These are phyloP conservation scores for Nakazawaea ishiwadae DNA, from an alignment of 805 yeast genomes.

Conservation along the genomic window DNA sequence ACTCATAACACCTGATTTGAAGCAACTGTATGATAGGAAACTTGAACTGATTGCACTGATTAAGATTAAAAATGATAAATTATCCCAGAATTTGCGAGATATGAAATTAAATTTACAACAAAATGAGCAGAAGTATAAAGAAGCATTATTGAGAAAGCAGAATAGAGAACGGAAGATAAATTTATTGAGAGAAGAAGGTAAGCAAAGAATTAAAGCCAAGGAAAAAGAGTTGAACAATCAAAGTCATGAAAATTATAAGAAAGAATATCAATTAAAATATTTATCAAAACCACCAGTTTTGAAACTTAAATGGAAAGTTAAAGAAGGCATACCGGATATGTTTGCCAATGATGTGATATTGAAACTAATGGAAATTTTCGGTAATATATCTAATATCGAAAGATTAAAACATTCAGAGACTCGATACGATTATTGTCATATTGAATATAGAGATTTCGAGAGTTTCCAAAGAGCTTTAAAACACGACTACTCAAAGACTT, in stretches of 20 bases:
- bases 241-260: no score
- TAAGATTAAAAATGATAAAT: constrained; percentile 6
- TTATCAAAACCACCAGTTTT: constrained; percentile 2
- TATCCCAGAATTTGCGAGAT: constrained; percentile 14
- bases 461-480: constrained; percentile 30
- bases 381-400: constrained; percentile 24
- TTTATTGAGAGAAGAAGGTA: constrained; percentile 16
- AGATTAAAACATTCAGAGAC: constrained; percentile 14
- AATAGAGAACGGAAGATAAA: constrained; percentile 16
- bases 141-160: constrained; percentile 1
- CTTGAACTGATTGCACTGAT: constrained; percentile 8
- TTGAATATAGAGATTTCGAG: constrained; percentile 25
- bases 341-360: constrained; percentile 29
- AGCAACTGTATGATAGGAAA: constrained; percentile 19
- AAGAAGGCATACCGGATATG: constrained; percentile 28
- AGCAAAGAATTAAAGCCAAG: constrained; percentile 13
- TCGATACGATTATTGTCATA: constrained; percentile 33
- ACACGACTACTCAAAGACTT: constrained; percentile 38
- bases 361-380: constrained; percentile 43
- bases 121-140: constrained; percentile 25
- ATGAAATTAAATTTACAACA: constrained; percentile 24
- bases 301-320: constrained; percentile 41
- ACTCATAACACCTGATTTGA: constrained; percentile 16
- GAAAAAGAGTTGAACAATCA: constrained; percentile 1
- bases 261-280: constrained; percentile 8